phyloP scores from a whole-genome alignment of 352 stramenopile genomes.

The Globisporangium carolinianum region DNA sequence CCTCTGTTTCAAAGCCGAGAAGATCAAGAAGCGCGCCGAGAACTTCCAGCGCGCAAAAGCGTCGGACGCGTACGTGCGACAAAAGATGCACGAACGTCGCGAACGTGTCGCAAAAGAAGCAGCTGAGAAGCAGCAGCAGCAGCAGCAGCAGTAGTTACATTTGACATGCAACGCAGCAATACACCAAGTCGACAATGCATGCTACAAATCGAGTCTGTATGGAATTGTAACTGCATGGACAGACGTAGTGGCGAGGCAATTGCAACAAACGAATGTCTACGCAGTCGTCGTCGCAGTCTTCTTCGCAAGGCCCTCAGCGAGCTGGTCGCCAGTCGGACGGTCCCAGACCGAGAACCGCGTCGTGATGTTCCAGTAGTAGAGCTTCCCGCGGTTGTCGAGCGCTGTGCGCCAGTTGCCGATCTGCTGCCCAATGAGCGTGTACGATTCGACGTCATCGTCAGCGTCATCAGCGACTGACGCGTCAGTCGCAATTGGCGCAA shows the following conservation, averaged over 20 bases:
- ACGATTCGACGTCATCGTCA: slow-evolving; percentile 47
- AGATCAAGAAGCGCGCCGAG: slow-evolving; percentile 44
- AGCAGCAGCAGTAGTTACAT: not conserved
- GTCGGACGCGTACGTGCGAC: slow-evolving; percentile 60
- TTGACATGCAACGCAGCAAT: not conserved
- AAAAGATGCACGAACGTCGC: slow-evolving; percentile 71
- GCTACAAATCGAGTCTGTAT: not conserved
- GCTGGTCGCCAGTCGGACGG: slow-evolving; percentile 46
- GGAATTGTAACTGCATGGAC: too few relatives aligned
- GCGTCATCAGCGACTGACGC: slow-evolving; percentile 21
- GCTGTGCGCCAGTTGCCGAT: slow-evolving; percentile 82
- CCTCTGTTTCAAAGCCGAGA: slow-evolving; percentile 74
- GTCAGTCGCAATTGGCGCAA: not conserved
- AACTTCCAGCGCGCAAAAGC: slow-evolving; percentile 62
- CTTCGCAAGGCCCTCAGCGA: slow-evolving; percentile 36
- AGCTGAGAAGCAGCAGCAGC: slow-evolving; percentile 2
- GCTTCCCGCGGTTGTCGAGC: slow-evolving; percentile 78
- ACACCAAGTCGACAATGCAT: not conserved
- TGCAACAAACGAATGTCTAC: not conserved
- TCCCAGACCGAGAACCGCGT: slow-evolving; percentile 81
- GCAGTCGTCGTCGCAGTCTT: slow-evolving; percentile 18
- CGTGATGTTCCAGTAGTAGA: slow-evolving; percentile 87
- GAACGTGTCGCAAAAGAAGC: slow-evolving; percentile 27
- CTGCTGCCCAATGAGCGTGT: slow-evolving; percentile 76
- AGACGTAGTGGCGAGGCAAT: too few relatives aligned